A percentile compares a stretch with the other conserved stretches of the same genome.
Conservation (phyloP, 345 rosid species). For the Litchi chinensis region DNA sequence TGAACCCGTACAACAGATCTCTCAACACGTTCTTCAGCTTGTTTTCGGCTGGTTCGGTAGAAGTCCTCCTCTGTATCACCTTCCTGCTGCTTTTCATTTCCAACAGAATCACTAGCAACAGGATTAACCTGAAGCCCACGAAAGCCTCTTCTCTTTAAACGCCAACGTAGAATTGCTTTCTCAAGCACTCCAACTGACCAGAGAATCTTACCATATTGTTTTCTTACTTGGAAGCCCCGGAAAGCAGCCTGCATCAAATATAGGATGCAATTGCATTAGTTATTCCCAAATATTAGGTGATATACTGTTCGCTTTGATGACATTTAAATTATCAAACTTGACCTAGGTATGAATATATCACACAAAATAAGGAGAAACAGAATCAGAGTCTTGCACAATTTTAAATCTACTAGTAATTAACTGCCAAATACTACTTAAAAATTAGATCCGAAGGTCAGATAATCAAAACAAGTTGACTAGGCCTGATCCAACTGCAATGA, state of each 20-base stretch:
- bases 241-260: constrained; percentile 68
- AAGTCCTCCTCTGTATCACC: constrained; percentile 72
- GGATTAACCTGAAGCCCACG: constrained; percentile 73
- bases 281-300: background rate
- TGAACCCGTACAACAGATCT: constrained; percentile 85
- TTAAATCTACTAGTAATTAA: background rate
- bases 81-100: constrained; percentile 32
- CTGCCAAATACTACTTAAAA: background rate
- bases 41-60: constrained; percentile 69
- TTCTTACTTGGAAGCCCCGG: constrained; percentile 84
- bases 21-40: constrained; percentile 90
- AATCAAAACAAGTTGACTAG: background rate
- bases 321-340: too few relatives aligned
- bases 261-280: constrained; percentile 13
- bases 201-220: constrained; percentile 69
- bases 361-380: background rate
- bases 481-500: background rate
- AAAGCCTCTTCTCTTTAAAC: constrained; percentile 78
- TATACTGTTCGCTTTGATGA: background rate
- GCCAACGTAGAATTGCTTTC: constrained; percentile 91
- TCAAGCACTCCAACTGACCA: constrained; percentile 97
- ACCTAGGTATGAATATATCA: background rate
- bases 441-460: background rate
- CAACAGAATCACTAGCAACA: constrained; percentile 27
- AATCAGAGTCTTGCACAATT: background rate